These are phyloP conservation scores for Diaporthe helianthi DNA, from an alignment of 2,329 filamentous ascomycete species.

Conservation along the genomic window DNA sequence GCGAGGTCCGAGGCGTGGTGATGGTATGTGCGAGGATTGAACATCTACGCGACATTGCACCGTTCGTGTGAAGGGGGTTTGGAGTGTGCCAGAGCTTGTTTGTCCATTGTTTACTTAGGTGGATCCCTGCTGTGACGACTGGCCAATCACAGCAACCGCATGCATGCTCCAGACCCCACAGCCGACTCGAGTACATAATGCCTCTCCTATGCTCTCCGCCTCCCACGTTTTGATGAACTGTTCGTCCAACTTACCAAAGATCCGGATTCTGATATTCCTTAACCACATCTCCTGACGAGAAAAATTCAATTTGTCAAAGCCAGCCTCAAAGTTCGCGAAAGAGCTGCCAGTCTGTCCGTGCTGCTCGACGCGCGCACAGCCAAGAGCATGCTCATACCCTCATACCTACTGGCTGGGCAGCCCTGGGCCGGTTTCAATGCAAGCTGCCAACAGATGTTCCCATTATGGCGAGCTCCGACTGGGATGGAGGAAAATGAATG, in stretches of 20 bases:
- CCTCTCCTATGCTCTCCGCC: neutral
- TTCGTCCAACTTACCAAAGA: neutral
- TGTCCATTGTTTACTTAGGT: slow-evolving; percentile 27
- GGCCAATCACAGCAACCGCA: slow-evolving; percentile 8
- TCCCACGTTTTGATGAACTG: neutral
- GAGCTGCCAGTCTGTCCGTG: neutral
- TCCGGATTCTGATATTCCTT: no score
- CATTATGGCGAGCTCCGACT: neutral
- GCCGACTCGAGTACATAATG: neutral
- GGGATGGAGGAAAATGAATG: no score
- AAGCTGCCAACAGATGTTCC: neutral
- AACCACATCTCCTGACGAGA: no score
- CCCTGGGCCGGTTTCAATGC: neutral
- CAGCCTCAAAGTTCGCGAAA: neutral
- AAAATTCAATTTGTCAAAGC: neutral
- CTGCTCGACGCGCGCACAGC: neutral
- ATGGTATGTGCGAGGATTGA: slow-evolving; percentile 4
- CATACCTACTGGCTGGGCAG: neutral
- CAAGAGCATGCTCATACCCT: neutral
- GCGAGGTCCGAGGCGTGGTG: slow-evolving; percentile 10
- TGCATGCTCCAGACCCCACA: neutral
- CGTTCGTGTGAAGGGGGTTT: slow-evolving; percentile 5
- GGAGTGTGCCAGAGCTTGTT: slow-evolving; percentile 27
- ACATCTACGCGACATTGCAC: slow-evolving; percentile 7
- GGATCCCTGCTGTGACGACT: neutral